phyloP scores from a whole-genome alignment of 306 rosid genomes.

The Cucumis sativus region Cucumber_9930_V3 NC_026656.2:1722501-1723000 shows the following conservation, averaged over 20 bases:
- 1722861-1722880: background rate
- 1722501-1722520: background rate
- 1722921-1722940: background rate
- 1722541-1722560: background rate
- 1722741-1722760: background rate
- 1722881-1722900: background rate
- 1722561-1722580: background rate
- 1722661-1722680: background rate
- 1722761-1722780: background rate
- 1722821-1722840: background rate
- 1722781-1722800: conserved; percentile 1
- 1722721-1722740: background rate
- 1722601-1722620: background rate
- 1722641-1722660: background rate
- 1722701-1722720: background rate
- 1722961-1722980: background rate
- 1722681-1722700: background rate
- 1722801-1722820: background rate
- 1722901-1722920: background rate
- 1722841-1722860: background rate
- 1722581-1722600: background rate
- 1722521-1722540: background rate
- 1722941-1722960: background rate
- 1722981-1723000: background rate
- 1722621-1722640: background rate